Conservation (phyloP, 2,329 filamentous ascomycete genomes). For the Talaromyces sp. region DNA sequence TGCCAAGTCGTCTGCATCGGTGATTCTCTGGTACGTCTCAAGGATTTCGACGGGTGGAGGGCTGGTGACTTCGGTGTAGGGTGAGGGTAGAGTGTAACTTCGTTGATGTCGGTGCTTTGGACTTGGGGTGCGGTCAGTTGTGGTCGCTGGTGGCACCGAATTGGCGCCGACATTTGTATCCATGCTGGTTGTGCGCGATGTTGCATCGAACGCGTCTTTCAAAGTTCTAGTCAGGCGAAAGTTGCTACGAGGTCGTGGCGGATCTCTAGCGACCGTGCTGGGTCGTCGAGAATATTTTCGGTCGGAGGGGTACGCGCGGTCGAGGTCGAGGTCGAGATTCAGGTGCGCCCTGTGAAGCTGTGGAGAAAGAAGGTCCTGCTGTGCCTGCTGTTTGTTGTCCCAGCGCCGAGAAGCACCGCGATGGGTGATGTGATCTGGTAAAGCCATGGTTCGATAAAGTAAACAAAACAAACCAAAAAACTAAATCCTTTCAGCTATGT, state of each 20-base stretch:
- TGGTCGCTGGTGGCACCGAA: conserved; percentile 8
- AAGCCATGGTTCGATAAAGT: conserved; percentile 30
- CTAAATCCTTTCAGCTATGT: not conserved
- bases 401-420: conserved; percentile 30
- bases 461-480: not conserved
- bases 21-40: conserved; percentile 40
- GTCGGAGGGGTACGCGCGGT: conserved; percentile 24
- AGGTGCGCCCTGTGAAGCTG: conserved; percentile 26
- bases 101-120: conserved; percentile 27
- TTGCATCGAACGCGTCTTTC: conserved; percentile 38
- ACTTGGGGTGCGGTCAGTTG: conserved; percentile 28
- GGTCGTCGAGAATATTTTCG: conserved; percentile 27
- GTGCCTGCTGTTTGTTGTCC: conserved; percentile 24
- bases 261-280: conserved; percentile 29
- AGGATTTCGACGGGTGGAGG: conserved; percentile 39
- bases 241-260: conserved; percentile 29
- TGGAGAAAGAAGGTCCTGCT: conserved; percentile 4
- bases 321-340: conserved; percentile 19
- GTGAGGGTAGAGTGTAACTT: conserved; percentile 27
- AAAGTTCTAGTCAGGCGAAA: conserved; percentile 38
- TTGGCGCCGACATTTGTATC: conserved; percentile 22
- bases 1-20: conserved; percentile 36
- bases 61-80: conserved; percentile 29
- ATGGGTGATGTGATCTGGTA: conserved; percentile 28
- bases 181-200: conserved; percentile 29